A percentile compares a stretch with the other conserved stretches of the same genome.
phyloP scores from a whole-genome alignment of 192 early-diverging fungal genomes.

The Chytriomyces confervae region DNA sequence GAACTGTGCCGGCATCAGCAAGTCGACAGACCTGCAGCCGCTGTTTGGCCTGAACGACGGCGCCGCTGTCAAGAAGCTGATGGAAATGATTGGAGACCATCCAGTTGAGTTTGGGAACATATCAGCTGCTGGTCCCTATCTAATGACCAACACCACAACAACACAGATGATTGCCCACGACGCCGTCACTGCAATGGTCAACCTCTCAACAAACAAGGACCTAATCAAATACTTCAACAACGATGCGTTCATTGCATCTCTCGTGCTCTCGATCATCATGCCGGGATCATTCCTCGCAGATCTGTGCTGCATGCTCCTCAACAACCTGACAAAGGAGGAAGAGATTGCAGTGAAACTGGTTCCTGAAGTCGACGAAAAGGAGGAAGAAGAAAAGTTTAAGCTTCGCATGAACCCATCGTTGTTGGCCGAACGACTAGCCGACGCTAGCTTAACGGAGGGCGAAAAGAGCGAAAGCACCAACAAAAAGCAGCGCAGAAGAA shows the following conservation, averaged over 20 bases:
- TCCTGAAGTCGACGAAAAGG: slow-evolving; percentile 30
- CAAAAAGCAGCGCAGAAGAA: slow-evolving; percentile 41
- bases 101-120: slow-evolving; percentile 52
- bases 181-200: slow-evolving; percentile 81
- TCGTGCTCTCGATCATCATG: slow-evolving; percentile 72
- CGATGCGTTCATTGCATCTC: slow-evolving; percentile 70
- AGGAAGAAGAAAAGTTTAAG: slow-evolving; percentile 29
- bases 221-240: slow-evolving; percentile 71
- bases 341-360: slow-evolving; percentile 64
- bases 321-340: slow-evolving; percentile 85
- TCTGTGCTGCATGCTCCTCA: slow-evolving; percentile 86
- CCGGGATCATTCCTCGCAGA: slow-evolving; percentile 77
- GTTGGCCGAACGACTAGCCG: slow-evolving; percentile 40
- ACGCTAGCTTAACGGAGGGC: slow-evolving; percentile 11
- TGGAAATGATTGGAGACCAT: slow-evolving; percentile 71
- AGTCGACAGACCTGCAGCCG: slow-evolving; percentile 64
- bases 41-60: slow-evolving; percentile 66
- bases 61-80: slow-evolving; percentile 66
- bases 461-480: slow-evolving; percentile 5
- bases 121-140: not conserved
- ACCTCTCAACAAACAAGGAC: slow-evolving; percentile 73
- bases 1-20: slow-evolving; percentile 75
- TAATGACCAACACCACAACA: not conserved
- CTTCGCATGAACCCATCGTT: slow-evolving; percentile 16
- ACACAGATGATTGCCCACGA: slow-evolving; percentile 80